phyloP scores from a whole-genome alignment of 495 filamentous ascomycete genomes.

The Cercophora samala region DNA sequence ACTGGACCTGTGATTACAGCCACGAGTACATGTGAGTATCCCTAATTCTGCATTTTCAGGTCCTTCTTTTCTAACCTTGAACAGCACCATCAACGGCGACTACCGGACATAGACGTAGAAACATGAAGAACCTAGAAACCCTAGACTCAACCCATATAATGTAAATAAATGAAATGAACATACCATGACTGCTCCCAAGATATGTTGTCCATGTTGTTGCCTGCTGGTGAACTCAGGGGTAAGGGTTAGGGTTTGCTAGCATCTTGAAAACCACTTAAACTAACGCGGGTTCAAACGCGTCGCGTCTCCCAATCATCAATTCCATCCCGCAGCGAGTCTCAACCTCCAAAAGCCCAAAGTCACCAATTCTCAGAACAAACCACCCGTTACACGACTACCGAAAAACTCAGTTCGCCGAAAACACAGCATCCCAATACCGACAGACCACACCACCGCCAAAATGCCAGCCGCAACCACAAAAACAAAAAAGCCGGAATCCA shows the following conservation, averaged over 20 bases:
- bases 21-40: constrained; percentile 78
- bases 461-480: constrained; percentile 45
- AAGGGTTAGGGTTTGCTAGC: not conserved
- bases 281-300: constrained; percentile 16
- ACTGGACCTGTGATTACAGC: constrained; percentile 97
- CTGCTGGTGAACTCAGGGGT: not conserved
- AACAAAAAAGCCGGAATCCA: constrained; percentile 40
- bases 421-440: not conserved
- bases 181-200: not conserved
- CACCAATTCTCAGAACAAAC: not conserved
- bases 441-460: constrained; percentile 17
- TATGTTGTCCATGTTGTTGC: not conserved
- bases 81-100: constrained; percentile 81
- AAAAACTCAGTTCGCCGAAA: no score
- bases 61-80: not conserved
- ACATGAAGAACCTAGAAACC: not conserved
- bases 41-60: not conserved
- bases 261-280: not conserved
- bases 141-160: not conserved
- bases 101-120: constrained; percentile 63
- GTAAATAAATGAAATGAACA: constrained; percentile 8
- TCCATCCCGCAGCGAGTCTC: not conserved
- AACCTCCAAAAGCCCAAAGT: not conserved
- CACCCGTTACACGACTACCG: not conserved
- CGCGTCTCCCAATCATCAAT: constrained; percentile 10